phyloP scores from a whole-genome alignment of 1,139 yeast species.

The Hyphopichia wangnamkhiaoensis region DNA sequence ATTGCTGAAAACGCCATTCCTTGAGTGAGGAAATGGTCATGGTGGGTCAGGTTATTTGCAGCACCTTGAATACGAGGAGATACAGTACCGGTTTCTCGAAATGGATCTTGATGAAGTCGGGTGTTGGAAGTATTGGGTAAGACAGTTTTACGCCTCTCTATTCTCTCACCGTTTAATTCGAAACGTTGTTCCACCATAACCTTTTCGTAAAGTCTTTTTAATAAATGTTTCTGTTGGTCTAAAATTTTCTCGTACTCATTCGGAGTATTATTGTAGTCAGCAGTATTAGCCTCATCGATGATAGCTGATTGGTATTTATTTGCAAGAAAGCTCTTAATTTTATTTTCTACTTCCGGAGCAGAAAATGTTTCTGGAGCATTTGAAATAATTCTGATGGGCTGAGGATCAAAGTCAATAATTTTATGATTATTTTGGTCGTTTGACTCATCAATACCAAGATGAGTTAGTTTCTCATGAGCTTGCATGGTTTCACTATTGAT shows the following conservation, averaged over 20 bases:
- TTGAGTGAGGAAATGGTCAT: slow-evolving; percentile 75
- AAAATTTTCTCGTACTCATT: slow-evolving; percentile 36
- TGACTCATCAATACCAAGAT: too few relatives aligned
- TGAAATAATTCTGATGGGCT: slow-evolving; percentile 27
- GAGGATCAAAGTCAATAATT: slow-evolving; percentile 31
- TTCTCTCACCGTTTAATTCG: slow-evolving; percentile 44
- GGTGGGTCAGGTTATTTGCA: slow-evolving; percentile 51
- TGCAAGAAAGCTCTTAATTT: slow-evolving; percentile 55
- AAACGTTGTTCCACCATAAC: slow-evolving; percentile 36
- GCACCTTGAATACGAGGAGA: slow-evolving; percentile 43
- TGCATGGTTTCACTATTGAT: slow-evolving; percentile 1
- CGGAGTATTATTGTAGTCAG: slow-evolving; percentile 34
- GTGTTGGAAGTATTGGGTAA: slow-evolving; percentile 45
- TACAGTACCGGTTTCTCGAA: slow-evolving; percentile 39
- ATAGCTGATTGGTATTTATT: slow-evolving; percentile 47
- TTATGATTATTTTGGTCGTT: slow-evolving; percentile 27
- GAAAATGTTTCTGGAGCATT: slow-evolving; percentile 17
- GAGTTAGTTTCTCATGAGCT: slow-evolving; percentile 1
- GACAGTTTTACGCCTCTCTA: slow-evolving; percentile 45
- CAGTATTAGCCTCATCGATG: slow-evolving; percentile 36
- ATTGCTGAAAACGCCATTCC: slow-evolving; percentile 73
- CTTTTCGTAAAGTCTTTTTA: slow-evolving; percentile 32
- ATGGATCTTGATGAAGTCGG: slow-evolving; percentile 43
- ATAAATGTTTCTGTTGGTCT: slow-evolving; percentile 31
- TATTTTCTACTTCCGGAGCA: slow-evolving; percentile 33